Base-by-base conservation (phyloP, 2,329 filamentous ascomycete species). In the Colletotrichum sansevieriae region DNA sequence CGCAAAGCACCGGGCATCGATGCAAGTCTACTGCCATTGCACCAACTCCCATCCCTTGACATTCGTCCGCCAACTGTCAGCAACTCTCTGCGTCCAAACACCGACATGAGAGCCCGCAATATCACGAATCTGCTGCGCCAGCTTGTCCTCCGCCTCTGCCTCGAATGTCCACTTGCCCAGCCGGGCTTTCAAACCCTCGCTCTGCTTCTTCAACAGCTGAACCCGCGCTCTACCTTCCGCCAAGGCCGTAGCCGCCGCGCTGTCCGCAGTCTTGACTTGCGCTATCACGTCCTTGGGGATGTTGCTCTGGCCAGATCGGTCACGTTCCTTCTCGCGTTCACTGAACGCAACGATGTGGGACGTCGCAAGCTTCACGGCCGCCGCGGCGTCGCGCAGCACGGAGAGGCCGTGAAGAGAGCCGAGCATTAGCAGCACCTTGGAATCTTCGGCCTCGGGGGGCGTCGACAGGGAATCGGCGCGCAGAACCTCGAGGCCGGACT, bases 241-340 rank as follows among this genome's bases (percentile, higher is more conserved):
- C n/a, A 79, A 72, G 3, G 74, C 73, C 4, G 72, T 70, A 4
- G 77, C 77, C 1, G 79, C 78, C 0, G 72, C 71, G 0, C 68
- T 41, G 8, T 77, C 76, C 41, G 83, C 65, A 1, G 71, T 70
- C 73, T 81, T 83, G 11, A 79, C 68, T 25, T 77, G 74, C 1
- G 75, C 33, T 11, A 78, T 70, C 1, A 79, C 73, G 1, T 82
- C 81, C 47, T 81, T 82, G 2, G 78, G 76, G 10, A 82, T 71
- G 11, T 74, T 76, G 54, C 76, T 81, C 69, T 77, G 78, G 1
- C 80, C 80, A 0, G 79, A 82, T 6, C 78, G 74, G 54, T 82
- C 80, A 4, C 78, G 75, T 51, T 80, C 79, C 67, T 79, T 82
- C 62, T 81, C 78, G 5, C 76, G 76, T n/a, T 81, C 79, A 52